Base-by-base conservation (phyloP, 2,329 filamentous ascomycete species). In the Thielaviopsis punctulata region DNA sequence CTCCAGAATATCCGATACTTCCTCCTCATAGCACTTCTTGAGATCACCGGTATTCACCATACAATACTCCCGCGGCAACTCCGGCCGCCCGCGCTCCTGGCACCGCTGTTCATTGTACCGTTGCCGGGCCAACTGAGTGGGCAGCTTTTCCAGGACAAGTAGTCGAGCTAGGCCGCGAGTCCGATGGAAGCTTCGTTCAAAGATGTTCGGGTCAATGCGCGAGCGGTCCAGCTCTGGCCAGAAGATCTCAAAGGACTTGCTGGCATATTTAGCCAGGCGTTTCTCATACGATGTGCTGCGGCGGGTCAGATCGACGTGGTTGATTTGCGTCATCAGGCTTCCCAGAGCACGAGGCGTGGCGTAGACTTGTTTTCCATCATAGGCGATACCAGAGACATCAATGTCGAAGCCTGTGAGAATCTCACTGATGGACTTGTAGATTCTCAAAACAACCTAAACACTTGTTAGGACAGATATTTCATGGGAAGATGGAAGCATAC, bases 361-460 rank as follows among this genome's bases (percentile, higher is more conserved):
- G 61, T 82, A 93, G 18, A 94, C 86, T 60, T 92, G 83, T 19
- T 75, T 74, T 33, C 87, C 87, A 62, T 92, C 79, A 59, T 84
- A 94, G 2, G 85, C 86, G 22, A 80, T 83, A 56, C 86, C 86
- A 1, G 85, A 83, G 62, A 83, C 88, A 62, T 92, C 86, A 48
- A 94, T 86, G 59, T 93, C 87, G 59, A 94, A 94, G 0, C 87
- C 87, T 2, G 86, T 87, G 22, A 94, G 72, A 33, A 94, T 89
- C 63, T 93, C 85, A 1, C 84, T 82, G 45, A 93, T 68, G 0
- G 82, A 88, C 60, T 86, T 86, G 69, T 94, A 93, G 36, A 92
- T 79, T 33, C 86, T 82, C 25, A 93, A 72, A 21, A 94, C 86
- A 59, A 94, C 87, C 71, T 90, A 56, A 4, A 46, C 9, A 12